Evolutionary conservation across 805 yeast species (phyloP).

Genomic region (Candida maltosa): DNA sequence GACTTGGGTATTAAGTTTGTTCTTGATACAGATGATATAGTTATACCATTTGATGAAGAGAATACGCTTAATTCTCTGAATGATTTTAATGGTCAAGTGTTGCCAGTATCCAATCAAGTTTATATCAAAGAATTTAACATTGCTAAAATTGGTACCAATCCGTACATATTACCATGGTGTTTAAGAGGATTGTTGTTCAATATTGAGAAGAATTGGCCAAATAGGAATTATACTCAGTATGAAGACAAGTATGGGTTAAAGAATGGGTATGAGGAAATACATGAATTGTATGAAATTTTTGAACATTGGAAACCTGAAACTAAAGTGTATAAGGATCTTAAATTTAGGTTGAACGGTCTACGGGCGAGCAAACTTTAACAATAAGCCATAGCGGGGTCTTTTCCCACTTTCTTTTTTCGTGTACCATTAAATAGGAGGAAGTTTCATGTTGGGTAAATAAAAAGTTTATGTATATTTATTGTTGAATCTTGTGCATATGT

Average conservation of each 20-base stretch:
- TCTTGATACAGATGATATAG: slow-evolving; percentile 66
- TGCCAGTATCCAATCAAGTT: slow-evolving; percentile 33
- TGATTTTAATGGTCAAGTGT: too few species aligned
- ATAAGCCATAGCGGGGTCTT: too few species aligned
- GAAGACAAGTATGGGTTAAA: slow-evolving; percentile 12
- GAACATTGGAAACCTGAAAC: slow-evolving; percentile 86
- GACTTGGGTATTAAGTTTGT: slow-evolving; percentile 73
- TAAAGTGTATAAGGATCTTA: slow-evolving; percentile 77
- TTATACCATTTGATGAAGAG: slow-evolving; percentile 23
- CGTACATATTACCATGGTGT: slow-evolving; percentile 90
- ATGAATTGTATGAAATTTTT: slow-evolving; percentile 62
- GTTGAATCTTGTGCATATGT: too few species aligned
- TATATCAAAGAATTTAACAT: slow-evolving; percentile 51
- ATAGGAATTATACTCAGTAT: slow-evolving; percentile 35
- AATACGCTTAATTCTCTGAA: slow-evolving; percentile 7
- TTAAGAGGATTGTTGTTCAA: slow-evolving; percentile 76
- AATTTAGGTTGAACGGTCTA: slow-evolving; percentile 66
- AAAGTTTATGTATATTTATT: too few species aligned
- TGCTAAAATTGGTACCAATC: slow-evolving; percentile 70
- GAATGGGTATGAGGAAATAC: slow-evolving; percentile 52
- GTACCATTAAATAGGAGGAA: too few species aligned
- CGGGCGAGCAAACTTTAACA: slow-evolving; percentile 34
- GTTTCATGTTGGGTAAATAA: too few species aligned
- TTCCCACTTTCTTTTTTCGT: too few species aligned
- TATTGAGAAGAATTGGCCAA: slow-evolving; percentile 47